phyloP scores from a whole-genome alignment of 2,329 filamentous ascomycete species.

The Dryadomyces quercivorus region DNA sequence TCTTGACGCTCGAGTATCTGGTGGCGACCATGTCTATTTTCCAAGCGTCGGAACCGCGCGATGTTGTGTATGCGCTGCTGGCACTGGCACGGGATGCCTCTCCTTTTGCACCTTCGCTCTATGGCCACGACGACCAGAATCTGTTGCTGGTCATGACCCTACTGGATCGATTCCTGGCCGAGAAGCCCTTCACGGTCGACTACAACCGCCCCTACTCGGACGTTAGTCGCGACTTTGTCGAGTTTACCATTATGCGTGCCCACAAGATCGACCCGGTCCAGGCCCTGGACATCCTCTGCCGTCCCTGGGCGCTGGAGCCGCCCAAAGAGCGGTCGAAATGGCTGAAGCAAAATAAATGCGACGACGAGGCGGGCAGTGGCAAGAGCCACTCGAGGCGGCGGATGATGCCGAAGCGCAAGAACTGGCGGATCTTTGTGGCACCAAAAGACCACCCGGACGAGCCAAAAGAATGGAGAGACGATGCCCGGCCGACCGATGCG shows the following conservation, averaged over 20 bases:
- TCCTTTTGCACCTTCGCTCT: neutral
- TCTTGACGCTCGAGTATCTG: neutral
- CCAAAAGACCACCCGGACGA: no score
- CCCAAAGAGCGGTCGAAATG: no score
- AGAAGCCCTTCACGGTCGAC: neutral
- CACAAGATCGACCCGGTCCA: neutral
- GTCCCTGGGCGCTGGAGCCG: no score
- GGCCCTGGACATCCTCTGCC: no score
- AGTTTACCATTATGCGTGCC: neutral
- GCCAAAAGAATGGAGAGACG: no score
- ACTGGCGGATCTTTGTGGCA: no score
- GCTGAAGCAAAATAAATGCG: no score
- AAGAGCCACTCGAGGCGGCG: no score
- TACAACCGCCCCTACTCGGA: neutral
- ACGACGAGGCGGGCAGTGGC: no score
- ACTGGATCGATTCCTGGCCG: neutral
- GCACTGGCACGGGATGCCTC: neutral
- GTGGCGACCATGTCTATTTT: neutral
- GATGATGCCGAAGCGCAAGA: no score
- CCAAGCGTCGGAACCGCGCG: neutral
- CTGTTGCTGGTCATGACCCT: neutral
- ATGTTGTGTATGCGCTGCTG: neutral
- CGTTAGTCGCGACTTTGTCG: neutral
- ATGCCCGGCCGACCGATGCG: no score
- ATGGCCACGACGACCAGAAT: neutral